Percentiles rank a stretch among this genome's conserved stretches.
phyloP scores from a whole-genome alignment of 2,329 filamentous ascomycete genomes.

The Cercospora sojina region DNA sequence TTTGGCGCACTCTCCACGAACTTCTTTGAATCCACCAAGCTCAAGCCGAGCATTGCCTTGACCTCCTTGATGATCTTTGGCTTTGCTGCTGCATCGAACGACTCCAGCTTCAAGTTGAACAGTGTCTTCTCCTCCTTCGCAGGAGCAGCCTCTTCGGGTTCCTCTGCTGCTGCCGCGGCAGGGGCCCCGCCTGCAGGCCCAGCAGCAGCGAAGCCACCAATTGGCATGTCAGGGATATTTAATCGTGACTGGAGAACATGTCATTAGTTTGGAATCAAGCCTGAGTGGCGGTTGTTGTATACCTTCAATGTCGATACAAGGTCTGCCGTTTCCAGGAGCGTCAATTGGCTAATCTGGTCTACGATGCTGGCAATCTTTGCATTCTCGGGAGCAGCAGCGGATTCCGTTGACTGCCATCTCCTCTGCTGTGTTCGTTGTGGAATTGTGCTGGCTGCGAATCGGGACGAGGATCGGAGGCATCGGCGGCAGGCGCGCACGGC shows the following conservation, averaged over 20 bases:
- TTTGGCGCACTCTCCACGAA: constrained; percentile 98
- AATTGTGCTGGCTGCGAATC: constrained; percentile 31
- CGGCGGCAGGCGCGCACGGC: constrained; percentile 48
- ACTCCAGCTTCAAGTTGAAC: constrained; percentile 92
- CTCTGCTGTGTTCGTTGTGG: constrained; percentile 43
- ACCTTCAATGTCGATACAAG: constrained; percentile 95
- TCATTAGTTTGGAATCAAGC: constrained; percentile 1
- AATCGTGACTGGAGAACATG: constrained; percentile 68
- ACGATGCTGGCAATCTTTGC: constrained; percentile 95
- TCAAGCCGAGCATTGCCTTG: constrained; percentile 91
- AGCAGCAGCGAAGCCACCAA: constrained; percentile 82
- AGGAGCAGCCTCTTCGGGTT: constrained; percentile 85
- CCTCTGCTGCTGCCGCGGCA: constrained; percentile 59
- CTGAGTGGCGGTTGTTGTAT: constrained; percentile 21
- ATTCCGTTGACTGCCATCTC: constrained; percentile 85
- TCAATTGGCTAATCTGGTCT: constrained; percentile 98
- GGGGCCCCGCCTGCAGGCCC: constrained; percentile 59
- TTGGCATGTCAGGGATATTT: constrained; percentile 96
- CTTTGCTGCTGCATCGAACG: constrained; percentile 84
- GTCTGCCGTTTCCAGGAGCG: constrained; percentile 93
- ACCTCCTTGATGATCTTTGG: constrained; percentile 99
- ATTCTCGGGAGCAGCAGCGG: constrained; percentile 55
- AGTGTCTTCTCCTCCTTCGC: constrained; percentile 91
- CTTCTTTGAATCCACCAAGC: constrained; percentile 99
- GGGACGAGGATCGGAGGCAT: constrained; percentile 32